Conservation (phyloP, 208 protist genomes). For the Trypanosoma scelopori region DNA sequence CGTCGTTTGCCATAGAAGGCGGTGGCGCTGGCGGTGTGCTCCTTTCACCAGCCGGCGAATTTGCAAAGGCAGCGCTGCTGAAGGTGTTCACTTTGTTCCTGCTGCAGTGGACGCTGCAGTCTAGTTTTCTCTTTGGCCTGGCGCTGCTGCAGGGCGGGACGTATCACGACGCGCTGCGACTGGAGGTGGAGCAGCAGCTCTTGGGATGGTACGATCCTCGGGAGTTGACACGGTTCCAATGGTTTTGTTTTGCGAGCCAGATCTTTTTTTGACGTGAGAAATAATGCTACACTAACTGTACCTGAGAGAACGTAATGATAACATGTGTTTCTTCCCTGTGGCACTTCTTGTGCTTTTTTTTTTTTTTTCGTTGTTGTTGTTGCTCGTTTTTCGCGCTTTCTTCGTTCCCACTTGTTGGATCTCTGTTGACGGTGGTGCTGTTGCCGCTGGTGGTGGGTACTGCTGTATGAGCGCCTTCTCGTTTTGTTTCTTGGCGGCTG, state of each 20-base stretch:
- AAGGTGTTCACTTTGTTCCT: constrained; percentile 55
- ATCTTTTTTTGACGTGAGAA: constrained; percentile 21
- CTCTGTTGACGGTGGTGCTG: too few relatives aligned
- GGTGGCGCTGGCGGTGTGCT: constrained; percentile 6
- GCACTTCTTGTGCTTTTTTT: too few relatives aligned
- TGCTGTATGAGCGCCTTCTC: too few relatives aligned
- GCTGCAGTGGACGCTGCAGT: constrained; percentile 47
- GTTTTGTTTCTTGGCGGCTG: too few relatives aligned
- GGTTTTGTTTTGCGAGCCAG: constrained; percentile 30
- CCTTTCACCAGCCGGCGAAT: constrained; percentile 33
- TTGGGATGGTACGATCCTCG: constrained; percentile 15
- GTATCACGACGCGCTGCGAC: constrained; percentile 12
- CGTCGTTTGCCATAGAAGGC: constrained; percentile 5
- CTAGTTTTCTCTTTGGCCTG: constrained; percentile 55
- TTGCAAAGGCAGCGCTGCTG: constrained; percentile 41
- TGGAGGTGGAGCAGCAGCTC: constrained; percentile 16
- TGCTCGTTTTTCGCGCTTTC: too few relatives aligned
- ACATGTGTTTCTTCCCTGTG: too few relatives aligned
- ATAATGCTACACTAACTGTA: too few relatives aligned
- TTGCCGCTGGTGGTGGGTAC: too few relatives aligned
- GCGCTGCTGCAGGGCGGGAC: constrained; percentile 5
- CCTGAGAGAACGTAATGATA: too few relatives aligned
- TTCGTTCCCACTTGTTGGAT: too few relatives aligned
- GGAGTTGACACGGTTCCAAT: constrained; percentile 23
- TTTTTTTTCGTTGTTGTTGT: constrained; percentile 10